Conservation (phyloP, 2,329 filamentous ascomycete genomes). For the Xylariaceae sp. region DNA sequence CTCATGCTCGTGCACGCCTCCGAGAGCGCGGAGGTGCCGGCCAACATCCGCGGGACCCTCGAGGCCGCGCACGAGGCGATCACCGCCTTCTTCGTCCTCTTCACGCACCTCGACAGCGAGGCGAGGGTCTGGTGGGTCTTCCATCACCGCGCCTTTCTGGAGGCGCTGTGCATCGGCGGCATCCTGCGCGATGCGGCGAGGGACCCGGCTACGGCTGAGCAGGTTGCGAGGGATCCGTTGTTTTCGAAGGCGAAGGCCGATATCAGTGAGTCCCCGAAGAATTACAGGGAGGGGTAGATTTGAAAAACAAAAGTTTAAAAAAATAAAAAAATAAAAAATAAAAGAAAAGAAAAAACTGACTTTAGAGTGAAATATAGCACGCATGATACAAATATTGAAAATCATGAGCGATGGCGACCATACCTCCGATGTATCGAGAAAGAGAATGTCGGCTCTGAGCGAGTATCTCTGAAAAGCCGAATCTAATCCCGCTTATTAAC, state of each 20-base stretch:
- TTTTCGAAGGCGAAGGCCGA: conserved; percentile 55
- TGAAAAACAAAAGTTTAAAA: neutral
- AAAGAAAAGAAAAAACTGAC: conserved; percentile 1
- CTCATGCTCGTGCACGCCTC: conserved; percentile 73
- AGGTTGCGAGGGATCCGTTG: conserved; percentile 48
- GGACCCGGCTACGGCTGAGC: conserved; percentile 42
- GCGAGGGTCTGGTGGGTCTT: conserved; percentile 81
- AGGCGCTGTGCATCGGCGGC: conserved; percentile 63
- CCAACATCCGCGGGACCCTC: conserved; percentile 63
- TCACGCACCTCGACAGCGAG: conserved; percentile 61
- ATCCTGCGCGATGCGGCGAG: conserved; percentile 48
- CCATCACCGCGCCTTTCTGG: conserved; percentile 73
- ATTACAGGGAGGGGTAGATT: no score
- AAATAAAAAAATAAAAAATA: neutral
- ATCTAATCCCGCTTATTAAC: neutral
- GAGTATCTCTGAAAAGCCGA: conserved; percentile 39
- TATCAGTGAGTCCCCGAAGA: conserved; percentile 45
- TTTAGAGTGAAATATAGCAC: conserved; percentile 35
- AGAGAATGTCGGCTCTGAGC: conserved; percentile 53
- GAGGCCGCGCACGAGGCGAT: conserved; percentile 74
- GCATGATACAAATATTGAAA: conserved; percentile 61
- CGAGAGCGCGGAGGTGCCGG: conserved; percentile 57
- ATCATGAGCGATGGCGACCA: conserved; percentile 50
- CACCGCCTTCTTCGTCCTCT: conserved; percentile 67
- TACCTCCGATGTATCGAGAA: conserved; percentile 54